These are phyloP conservation scores for Ophiostoma perfectum DNA, from an alignment of 2,329 filamentous ascomycete genomes.

Conservation along the genomic window DNA sequence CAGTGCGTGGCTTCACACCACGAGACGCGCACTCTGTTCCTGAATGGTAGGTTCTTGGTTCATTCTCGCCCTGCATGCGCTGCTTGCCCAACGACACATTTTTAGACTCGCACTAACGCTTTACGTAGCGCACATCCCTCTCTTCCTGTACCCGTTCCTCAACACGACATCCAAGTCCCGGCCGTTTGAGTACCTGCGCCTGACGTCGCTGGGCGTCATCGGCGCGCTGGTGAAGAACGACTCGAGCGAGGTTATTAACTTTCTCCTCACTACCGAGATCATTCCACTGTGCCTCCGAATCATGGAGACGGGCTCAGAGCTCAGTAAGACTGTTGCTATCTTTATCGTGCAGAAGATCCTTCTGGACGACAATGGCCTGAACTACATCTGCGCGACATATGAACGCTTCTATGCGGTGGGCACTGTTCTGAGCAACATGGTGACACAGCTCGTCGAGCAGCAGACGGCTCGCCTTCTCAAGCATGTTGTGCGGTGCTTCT, in stretches of 20 bases:
- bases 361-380: constrained; percentile 90
- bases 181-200: constrained; percentile 92
- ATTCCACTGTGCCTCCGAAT: constrained; percentile 96
- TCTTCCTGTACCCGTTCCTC: constrained; percentile 96
- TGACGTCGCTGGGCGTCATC: constrained; percentile 94
- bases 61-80: too few relatives aligned
- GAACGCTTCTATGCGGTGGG: constrained; percentile 98
- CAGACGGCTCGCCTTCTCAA: constrained; percentile 94
- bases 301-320: constrained; percentile 97
- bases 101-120: not conserved
- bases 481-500: constrained; percentile 94
- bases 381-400: constrained; percentile 98
- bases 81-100: too few relatives aligned
- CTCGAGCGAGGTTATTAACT: constrained; percentile 97
- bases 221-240: constrained; percentile 98
- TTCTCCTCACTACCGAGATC: constrained; percentile 95
- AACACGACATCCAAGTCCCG: constrained; percentile 98
- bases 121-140: constrained; percentile 77
- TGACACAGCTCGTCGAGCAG: constrained; percentile 92
- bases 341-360: constrained; percentile 99
- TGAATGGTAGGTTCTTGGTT: constrained; percentile 63
- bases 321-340: constrained; percentile 98
- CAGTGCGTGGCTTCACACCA: constrained; percentile 98
- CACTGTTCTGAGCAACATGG: constrained; percentile 97
- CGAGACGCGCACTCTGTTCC: constrained; percentile 86